Base-by-base conservation (phyloP, 75 land plant species). In the Selaginella tamariscina region DNA sequence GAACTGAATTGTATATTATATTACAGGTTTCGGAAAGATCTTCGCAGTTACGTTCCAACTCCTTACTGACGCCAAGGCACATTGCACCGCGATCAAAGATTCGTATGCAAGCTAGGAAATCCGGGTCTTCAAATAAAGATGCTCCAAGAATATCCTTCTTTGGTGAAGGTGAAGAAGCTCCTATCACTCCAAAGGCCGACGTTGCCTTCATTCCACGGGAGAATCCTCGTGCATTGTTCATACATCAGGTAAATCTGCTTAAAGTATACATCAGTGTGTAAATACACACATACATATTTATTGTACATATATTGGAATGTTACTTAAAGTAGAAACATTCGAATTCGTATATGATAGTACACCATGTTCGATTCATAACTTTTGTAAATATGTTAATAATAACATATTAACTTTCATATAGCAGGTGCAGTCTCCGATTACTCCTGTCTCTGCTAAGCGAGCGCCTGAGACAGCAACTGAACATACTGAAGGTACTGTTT, bases 191-290 rank as follows among this genome's bases (percentile, higher is more conserved):
- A 21, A 93, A 86, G 72, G 96, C 96, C 54, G 96, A 93, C 83
- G 98, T 96, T 20, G 66, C 88, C 70, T 86, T 89, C 65, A 75
- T 89, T 67, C 97, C 96, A 1, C 83, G 98, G 32, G 98, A 93
- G 71, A 93, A 93, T 31, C 98, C 98, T 1, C 79, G 98, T 67
- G 79, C 98, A 22, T 69, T 93, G 27, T 80, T 93, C 49, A 82
- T 93, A 56, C 85, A 79, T 1, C 91, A 86, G 32, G 63, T 69
- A 2, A 85, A 93, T 11, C n/a, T n/a, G n/a, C n/a, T n/a, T n/a
- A n/a, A n/a, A n/a, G n/a, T n/a, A n/a, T n/a, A n/a, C n/a, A n/a
- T n/a, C n/a, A n/a, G n/a, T n/a, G n/a, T n/a, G n/a, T n/a, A n/a
- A n/a, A n/a, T n/a, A n/a, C n/a, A n/a, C n/a, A n/a, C n/a, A n/a